A percentile compares a stretch with the other conserved stretches of the same genome.
Evolutionary conservation across 2,329 filamentous ascomycete species (phyloP).

Genomic region (Apiospora arundinis): DNA sequence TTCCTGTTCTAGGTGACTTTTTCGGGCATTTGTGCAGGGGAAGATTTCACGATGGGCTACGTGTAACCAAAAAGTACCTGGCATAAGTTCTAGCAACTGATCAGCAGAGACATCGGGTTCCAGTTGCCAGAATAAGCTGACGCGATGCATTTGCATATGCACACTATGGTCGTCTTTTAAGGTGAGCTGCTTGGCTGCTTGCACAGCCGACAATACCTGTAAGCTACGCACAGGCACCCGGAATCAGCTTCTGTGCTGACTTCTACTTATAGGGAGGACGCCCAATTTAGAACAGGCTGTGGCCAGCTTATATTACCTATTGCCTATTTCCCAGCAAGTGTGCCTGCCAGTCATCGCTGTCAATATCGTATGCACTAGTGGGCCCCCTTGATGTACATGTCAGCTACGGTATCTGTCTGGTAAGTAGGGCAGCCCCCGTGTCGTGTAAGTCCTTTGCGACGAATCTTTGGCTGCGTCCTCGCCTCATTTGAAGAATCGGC

Average conservation of each 20-base stretch:
- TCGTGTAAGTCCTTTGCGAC: not conserved
- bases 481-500: not conserved
- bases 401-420: too few relatives aligned
- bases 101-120: too few relatives aligned
- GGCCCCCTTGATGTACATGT: not conserved
- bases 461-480: not conserved
- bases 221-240: too few relatives aligned
- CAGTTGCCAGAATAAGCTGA: too few relatives aligned
- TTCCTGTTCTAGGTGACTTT: not conserved
- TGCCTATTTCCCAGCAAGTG: not conserved
- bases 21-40: not conserved
- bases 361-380: not conserved
- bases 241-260: not conserved
- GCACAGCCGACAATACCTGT: too few relatives aligned
- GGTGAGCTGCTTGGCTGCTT: too few relatives aligned
- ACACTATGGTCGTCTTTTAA: too few relatives aligned
- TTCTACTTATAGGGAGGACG: not conserved
- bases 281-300: not conserved
- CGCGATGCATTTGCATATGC: too few relatives aligned
- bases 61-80: not conserved
- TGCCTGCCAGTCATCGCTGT: not conserved
- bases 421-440: not conserved
- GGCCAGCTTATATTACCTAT: not conserved
- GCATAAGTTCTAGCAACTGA: not conserved
- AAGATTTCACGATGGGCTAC: not conserved